Base-by-base conservation (phyloP, 139 green algal species). In the Chlorella ohadii region DNA sequence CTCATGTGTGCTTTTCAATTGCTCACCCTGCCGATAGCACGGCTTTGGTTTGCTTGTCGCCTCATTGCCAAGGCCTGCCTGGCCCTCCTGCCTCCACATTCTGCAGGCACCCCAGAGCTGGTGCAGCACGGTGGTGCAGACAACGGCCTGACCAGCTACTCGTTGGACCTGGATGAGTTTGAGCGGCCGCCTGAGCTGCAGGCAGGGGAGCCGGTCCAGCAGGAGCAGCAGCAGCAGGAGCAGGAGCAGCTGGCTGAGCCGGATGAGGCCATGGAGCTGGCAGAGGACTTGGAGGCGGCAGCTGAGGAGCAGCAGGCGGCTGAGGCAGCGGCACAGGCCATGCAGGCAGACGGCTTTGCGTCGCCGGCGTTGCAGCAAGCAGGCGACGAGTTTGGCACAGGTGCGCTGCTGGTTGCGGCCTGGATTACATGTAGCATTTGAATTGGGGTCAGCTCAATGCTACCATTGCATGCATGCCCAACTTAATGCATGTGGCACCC, bases 101-200 rank as follows among this genome's bases (percentile, higher is more conserved):
- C 6, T 57, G 36, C 57, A 82, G 78, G 78, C 78, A 63, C 78
- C 9, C 63, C 78, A 1, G 78, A 83, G 39, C 61, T 83, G 78
- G 78, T 3, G 5, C 61, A 79, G 28, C 33, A 31, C 6, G 23
- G 7, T 12, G n/a, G 36, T 59, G 36, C 16, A 16, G 59, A 55
- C 41, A 16, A 76, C 6, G 80, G 68, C 51, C 51, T 85, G 28
- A 79, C 80, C 0, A 83, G 88, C 55, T 82, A 84, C 20, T 91
- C 90, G 0, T 76, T 93, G 59, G 90, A 93, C 17, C 79, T 93
- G 59, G 90, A 93, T 12, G 85, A 88, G 27, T 94, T 94, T 87
- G 86, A 72, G 17, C 33, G 82, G 47, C 91, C 90, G 31, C 91
- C 90, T 22, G 90, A 94, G 61, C 86, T 91, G 31, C 64, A 59